Conservation (phyloP, 805 yeast species). For the Ogataea ramenticola region DNA sequence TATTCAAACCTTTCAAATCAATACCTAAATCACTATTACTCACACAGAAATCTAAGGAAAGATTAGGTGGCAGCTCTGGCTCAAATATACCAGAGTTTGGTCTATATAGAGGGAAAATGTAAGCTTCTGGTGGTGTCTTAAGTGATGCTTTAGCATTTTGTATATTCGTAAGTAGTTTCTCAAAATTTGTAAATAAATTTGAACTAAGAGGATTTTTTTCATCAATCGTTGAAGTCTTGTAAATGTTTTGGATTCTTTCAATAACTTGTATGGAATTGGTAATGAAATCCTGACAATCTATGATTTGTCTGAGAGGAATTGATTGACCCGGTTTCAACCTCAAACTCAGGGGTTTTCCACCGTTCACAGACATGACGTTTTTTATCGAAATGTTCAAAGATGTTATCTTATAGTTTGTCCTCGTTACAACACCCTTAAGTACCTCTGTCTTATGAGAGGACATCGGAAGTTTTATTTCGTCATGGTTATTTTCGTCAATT, state of each 20-base stretch:
- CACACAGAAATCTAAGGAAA: constrained; percentile 51
- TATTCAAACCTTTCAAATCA: constrained; percentile 46
- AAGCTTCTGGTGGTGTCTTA: constrained; percentile 44
- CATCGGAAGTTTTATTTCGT: constrained; percentile 49
- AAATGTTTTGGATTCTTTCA: constrained; percentile 27
- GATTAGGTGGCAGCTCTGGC: constrained; percentile 38
- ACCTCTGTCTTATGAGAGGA: constrained; percentile 46
- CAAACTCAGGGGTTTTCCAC: constrained; percentile 31
- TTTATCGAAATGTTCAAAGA: constrained; percentile 35
- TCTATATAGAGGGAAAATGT: constrained; percentile 53
- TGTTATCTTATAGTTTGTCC: constrained; percentile 47
- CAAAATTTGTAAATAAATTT: constrained; percentile 16
- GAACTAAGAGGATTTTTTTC: constrained; percentile 12
- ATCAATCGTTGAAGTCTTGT: constrained; percentile 9
- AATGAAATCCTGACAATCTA: constrained; percentile 26
- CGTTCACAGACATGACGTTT: constrained; percentile 31
- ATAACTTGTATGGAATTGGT: constrained; percentile 38
- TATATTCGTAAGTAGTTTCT: constrained; percentile 24
- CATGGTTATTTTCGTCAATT: constrained; percentile 28
- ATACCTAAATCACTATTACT: constrained; percentile 56
- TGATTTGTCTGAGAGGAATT: constrained; percentile 34
- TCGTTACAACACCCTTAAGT: constrained; percentile 52
- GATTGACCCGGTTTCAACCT: constrained; percentile 31
- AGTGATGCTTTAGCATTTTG: constrained; percentile 28
- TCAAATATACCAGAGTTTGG: constrained; percentile 30